phyloP scores from a whole-genome alignment of 2,329 filamentous ascomycete genomes.

The Phyllosticta citriasiana region DNA sequence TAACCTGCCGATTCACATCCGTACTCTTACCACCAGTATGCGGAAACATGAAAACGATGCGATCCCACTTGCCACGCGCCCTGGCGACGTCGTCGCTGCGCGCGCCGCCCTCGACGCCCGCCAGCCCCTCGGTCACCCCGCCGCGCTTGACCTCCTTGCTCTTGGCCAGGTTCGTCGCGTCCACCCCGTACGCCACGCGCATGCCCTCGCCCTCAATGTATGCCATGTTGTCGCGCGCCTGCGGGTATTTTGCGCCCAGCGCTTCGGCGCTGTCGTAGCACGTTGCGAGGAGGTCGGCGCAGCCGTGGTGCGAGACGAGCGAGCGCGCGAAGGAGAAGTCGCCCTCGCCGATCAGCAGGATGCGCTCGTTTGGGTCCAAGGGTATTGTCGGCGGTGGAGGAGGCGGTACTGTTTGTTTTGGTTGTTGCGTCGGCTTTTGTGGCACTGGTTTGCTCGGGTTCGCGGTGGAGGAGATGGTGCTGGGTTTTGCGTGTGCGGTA shows the following conservation, averaged over 20 bases:
- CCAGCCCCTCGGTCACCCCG: slow-evolving; percentile 19
- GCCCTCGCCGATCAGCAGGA: slow-evolving; percentile 69
- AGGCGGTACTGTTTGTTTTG: background rate
- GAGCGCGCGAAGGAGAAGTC: slow-evolving; percentile 70
- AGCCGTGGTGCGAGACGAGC: slow-evolving; percentile 55
- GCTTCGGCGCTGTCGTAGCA: slow-evolving; percentile 52
- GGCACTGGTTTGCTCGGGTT: background rate
- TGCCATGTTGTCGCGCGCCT: slow-evolving; percentile 50
- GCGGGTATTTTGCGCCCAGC: slow-evolving; percentile 64
- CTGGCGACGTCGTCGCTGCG: slow-evolving; percentile 12
- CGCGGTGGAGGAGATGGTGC: background rate
- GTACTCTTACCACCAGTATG: slow-evolving; percentile 88
- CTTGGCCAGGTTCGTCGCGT: slow-evolving; percentile 49
- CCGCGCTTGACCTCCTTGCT: slow-evolving; percentile 33
- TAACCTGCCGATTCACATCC: slow-evolving; percentile 88
- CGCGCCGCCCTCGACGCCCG: background rate
- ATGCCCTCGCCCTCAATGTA: slow-evolving; percentile 37
- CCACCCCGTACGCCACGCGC: slow-evolving; percentile 21
- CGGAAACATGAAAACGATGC: slow-evolving; percentile 92
- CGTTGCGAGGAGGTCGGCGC: slow-evolving; percentile 58
- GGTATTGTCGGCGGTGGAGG: slow-evolving; percentile 46
- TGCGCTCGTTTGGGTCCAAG: slow-evolving; percentile 55
- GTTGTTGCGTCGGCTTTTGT: background rate
- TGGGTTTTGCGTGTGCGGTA: slow-evolving; percentile 1
- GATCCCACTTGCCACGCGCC: slow-evolving; percentile 49